Conservation (phyloP, 306 rosid genomes). For the Malus orientalis region DNA sequence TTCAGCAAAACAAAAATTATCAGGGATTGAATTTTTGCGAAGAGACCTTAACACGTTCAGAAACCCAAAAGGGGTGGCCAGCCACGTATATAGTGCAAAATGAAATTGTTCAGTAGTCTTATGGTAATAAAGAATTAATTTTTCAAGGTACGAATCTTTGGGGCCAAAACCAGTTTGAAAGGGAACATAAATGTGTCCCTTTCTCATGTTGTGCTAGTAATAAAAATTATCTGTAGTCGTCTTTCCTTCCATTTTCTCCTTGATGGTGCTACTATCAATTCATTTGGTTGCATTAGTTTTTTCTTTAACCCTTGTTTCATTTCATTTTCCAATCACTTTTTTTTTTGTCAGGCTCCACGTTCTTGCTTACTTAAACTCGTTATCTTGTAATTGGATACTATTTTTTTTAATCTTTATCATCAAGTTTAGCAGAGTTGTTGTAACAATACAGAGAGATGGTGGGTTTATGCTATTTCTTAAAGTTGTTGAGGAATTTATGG, state of each 20-base stretch:
- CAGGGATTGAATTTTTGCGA: background rate
- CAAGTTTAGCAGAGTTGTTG: no score
- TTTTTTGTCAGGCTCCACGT: no score
- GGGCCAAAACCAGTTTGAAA: background rate
- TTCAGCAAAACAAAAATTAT: background rate
- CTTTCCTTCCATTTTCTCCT: background rate
- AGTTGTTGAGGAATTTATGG: background rate
- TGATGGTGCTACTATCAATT: no score
- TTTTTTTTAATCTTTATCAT: no score
- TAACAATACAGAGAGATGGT: background rate
- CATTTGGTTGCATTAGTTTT: no score
- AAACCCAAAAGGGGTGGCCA: background rate
- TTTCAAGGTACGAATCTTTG: background rate
- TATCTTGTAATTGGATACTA: no score
- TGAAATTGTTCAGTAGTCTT: background rate
- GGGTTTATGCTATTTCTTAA: background rate
- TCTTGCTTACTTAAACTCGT: no score
- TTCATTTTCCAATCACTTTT: no score
- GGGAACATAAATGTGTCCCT: background rate
- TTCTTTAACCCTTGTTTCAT: no score
- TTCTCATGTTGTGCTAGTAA: background rate
- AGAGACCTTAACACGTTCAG: background rate
- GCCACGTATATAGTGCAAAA: background rate
- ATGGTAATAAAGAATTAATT: background rate
- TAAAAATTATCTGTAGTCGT: background rate